These are phyloP conservation scores for Nepenthes alata DNA, from an alignment of 179 eudicot species.

Conservation along the genomic window DNA sequence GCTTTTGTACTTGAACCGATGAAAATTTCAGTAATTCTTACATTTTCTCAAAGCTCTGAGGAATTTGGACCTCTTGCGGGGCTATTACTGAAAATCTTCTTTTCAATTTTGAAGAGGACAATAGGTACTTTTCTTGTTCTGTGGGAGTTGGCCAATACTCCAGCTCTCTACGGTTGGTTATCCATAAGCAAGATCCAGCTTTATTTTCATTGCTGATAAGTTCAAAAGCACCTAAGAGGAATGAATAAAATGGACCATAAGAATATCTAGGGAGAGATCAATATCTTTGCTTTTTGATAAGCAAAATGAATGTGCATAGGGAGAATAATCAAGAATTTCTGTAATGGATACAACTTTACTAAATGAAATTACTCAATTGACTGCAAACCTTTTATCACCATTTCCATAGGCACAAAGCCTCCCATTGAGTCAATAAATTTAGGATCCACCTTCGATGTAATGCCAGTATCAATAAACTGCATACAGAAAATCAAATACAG, in stretches of 20 bases:
- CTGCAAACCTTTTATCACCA: constrained; percentile 57
- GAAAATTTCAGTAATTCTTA: constrained; percentile 15
- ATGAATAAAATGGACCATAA: constrained; percentile 5
- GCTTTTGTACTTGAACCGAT: too few relatives aligned
- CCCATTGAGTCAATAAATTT: constrained; percentile 30
- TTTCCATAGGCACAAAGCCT: constrained; percentile 71
- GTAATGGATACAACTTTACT: neutral
- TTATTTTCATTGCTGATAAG: constrained; percentile 74
- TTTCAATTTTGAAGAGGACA: constrained; percentile 31
- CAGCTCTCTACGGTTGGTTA: constrained; percentile 76
- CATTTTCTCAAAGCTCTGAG: constrained; percentile 82
- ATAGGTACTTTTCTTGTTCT: constrained; percentile 77
- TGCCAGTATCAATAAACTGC: constrained; percentile 74
- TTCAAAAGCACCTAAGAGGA: constrained; percentile 58
- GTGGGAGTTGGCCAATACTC: constrained; percentile 92
- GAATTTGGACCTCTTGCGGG: constrained; percentile 39
- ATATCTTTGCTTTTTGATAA: neutral
- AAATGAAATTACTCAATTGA: neutral
- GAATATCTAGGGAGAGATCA: neutral
- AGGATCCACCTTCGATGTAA: constrained; percentile 29
- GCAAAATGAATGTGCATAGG: too few relatives aligned
- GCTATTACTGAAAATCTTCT: constrained; percentile 21
- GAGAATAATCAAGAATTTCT: constrained; percentile 1
- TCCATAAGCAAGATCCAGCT: constrained; percentile 95
- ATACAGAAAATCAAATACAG: constrained; percentile 7